Conservation (phyloP, 1,284 basidiomycete genomes). For the Sanghuangporus sanghuang region DNA sequence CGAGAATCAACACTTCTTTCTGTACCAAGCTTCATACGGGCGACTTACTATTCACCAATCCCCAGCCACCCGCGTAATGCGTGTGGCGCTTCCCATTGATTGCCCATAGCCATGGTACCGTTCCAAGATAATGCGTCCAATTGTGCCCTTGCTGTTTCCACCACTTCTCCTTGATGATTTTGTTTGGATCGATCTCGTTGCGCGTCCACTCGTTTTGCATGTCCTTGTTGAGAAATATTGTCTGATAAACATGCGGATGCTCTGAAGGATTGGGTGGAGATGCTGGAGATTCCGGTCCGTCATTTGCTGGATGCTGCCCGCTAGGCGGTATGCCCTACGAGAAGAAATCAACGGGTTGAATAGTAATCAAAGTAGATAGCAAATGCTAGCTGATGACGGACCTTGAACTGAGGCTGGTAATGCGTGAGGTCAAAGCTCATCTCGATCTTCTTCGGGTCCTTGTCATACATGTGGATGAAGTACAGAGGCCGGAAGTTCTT, state of each 20-base stretch:
- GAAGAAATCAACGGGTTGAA: neutral
- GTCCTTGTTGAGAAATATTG: constrained; percentile 55
- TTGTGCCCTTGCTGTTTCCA: constrained; percentile 60
- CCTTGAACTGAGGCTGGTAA: constrained; percentile 50
- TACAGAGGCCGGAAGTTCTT: constrained; percentile 50
- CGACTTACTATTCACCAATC: constrained; percentile 17
- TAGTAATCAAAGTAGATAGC: constrained; percentile 22
- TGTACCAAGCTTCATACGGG: neutral
- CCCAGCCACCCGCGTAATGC: constrained; percentile 18
- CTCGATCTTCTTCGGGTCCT: constrained; percentile 52
- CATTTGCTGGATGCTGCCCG: constrained; percentile 3
- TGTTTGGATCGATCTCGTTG: constrained; percentile 42
- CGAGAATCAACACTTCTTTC: neutral
- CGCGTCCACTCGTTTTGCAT: constrained; percentile 47
- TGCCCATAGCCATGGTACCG: constrained; percentile 57
- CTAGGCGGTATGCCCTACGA: constrained; percentile 10
- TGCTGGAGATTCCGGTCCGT: constrained; percentile 20
- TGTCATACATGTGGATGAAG: constrained; percentile 51
- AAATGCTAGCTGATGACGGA: constrained; percentile 20
- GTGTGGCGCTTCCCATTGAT: constrained; percentile 47
- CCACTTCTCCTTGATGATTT: constrained; percentile 52
- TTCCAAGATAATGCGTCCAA: constrained; percentile 52
- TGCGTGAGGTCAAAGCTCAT: constrained; percentile 58
- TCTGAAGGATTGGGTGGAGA: constrained; percentile 27
- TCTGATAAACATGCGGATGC: constrained; percentile 55